A percentile compares a stretch with the other conserved stretches of the same genome.
Evolutionary conservation across 768 basidiomycete genomes (phyloP).

Genomic region (Leucocoprinus birnbaumii): DNA sequence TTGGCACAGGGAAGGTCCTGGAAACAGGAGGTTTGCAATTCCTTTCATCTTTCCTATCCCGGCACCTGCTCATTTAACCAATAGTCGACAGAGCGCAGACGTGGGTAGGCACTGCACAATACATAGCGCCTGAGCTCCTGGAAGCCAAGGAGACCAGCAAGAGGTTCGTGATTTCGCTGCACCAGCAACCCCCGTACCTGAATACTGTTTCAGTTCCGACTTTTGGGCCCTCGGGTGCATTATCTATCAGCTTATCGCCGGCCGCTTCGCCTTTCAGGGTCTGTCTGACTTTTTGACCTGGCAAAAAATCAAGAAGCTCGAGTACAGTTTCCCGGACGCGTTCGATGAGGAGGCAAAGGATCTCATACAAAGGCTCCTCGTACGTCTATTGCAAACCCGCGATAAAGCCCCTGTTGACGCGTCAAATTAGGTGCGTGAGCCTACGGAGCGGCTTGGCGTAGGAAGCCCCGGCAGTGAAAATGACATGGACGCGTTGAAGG

Average conservation of each 20-base stretch:
- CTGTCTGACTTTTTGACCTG: conserved; percentile 92
- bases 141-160: conserved; percentile 69
- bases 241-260: conserved; percentile 89
- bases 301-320: conserved; percentile 87
- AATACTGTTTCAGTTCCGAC: conserved; percentile 63
- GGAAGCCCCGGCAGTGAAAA: conserved; percentile 8
- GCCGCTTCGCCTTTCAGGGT: conserved; percentile 89
- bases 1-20: conserved; percentile 61
- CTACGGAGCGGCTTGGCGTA: conserved; percentile 57
- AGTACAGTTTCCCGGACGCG: conserved; percentile 83
- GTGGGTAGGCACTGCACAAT: conserved; percentile 28
- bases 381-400: conserved; percentile 28
- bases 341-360: conserved; percentile 83
- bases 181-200: conserved; percentile 9
- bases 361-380: conserved; percentile 75
- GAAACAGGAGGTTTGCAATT: conserved; percentile 4
- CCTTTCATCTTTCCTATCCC: conserved; percentile 1
- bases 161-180: conserved; percentile 44
- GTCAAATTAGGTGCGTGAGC: conserved; percentile 47
- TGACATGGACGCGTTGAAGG: conserved; percentile 6
- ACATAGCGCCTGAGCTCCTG: conserved; percentile 43
- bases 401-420: not conserved
- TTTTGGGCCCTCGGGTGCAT: conserved; percentile 96
- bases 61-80: not conserved
- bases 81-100: conserved; percentile 28